Evolutionary conservation across 2,329 filamentous ascomycete species (phyloP).

Genomic region (Geoglossum cookeanum): DNA sequence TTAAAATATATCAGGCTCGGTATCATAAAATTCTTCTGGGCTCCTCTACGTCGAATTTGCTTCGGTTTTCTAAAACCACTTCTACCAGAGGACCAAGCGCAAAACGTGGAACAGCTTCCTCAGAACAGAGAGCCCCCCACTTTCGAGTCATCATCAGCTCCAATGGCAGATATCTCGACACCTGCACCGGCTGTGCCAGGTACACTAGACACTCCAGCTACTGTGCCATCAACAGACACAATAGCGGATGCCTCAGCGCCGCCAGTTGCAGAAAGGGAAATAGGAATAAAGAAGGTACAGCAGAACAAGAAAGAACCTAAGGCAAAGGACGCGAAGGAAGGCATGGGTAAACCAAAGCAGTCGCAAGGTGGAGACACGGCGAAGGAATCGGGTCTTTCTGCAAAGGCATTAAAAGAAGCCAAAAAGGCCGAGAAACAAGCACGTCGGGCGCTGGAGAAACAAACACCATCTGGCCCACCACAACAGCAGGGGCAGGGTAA

Average conservation of each 20-base stretch:
- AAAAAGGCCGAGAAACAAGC: conserved; percentile 7
- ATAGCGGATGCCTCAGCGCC: not conserved
- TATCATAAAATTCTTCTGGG: not conserved
- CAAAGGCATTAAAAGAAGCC: conserved; percentile 5
- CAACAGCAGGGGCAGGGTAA: conserved; percentile 2
- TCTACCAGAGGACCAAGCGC: not conserved
- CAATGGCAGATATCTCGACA: not conserved
- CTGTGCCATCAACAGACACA: not conserved
- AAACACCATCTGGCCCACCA: not conserved
- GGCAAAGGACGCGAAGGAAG: not conserved
- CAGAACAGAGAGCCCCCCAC: not conserved
- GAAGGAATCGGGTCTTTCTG: conserved; percentile 1
- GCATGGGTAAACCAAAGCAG: not conserved
- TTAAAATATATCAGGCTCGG: not conserved
- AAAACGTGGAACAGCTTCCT: not conserved
- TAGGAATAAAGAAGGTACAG: not conserved
- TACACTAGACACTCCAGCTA: not conserved
- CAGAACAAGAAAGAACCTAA: not conserved
- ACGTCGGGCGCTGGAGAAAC: conserved; percentile 3
- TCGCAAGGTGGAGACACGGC: not conserved
- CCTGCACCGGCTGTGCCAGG: not conserved
- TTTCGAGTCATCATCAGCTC: not conserved
- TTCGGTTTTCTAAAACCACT: not conserved
- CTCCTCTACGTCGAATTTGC: not conserved
- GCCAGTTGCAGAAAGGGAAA: not conserved